Conservation (phyloP, 352 stramenopile species). For the Globisporangium okanoganense region DNA sequence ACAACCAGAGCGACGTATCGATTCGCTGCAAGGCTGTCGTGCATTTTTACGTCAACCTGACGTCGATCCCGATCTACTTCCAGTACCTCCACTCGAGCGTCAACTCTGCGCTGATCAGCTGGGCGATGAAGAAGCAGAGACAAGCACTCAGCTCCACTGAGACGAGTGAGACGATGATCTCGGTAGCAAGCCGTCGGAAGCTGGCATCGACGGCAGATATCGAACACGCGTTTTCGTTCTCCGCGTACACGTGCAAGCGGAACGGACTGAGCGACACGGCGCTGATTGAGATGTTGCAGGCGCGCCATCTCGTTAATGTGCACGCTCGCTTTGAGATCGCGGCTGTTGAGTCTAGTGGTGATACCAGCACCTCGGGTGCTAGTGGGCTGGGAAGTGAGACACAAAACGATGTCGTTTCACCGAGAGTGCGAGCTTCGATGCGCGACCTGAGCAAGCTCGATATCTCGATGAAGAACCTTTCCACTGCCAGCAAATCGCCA, state of each 20-base stretch:
- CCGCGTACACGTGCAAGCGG: conserved; percentile 81
- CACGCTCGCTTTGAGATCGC: conserved; percentile 64
- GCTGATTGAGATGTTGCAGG: conserved; percentile 83
- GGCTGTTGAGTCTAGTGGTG: conserved; percentile 21
- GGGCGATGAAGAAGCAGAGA: conserved; percentile 44
- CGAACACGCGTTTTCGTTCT: conserved; percentile 80
- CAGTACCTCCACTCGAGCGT: conserved; percentile 74
- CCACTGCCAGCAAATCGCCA: not conserved
- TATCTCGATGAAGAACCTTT: conserved; percentile 4
- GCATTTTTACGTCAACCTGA: conserved; percentile 82
- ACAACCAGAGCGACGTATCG: conserved; percentile 17
- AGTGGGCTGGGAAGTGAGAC: not conserved
- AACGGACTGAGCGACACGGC: conserved; percentile 78
- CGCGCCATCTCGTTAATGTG: conserved; percentile 71
- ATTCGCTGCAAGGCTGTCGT: conserved; percentile 43
- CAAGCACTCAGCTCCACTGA: not conserved
- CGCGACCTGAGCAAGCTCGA: conserved; percentile 10
- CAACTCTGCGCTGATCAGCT: conserved; percentile 57
- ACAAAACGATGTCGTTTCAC: conserved; percentile 16
- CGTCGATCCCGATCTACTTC: conserved; percentile 82
- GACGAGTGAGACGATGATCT: not conserved
- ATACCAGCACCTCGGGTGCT: not conserved
- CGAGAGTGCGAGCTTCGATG: conserved; percentile 24
- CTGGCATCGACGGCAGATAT: conserved; percentile 69
- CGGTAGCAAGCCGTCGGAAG: conserved; percentile 8